Evolutionary conservation across 805 yeast species (phyloP), one percentile per base, ranked within the genome.

Genomic region (Kodamaea sagamina): DNA sequence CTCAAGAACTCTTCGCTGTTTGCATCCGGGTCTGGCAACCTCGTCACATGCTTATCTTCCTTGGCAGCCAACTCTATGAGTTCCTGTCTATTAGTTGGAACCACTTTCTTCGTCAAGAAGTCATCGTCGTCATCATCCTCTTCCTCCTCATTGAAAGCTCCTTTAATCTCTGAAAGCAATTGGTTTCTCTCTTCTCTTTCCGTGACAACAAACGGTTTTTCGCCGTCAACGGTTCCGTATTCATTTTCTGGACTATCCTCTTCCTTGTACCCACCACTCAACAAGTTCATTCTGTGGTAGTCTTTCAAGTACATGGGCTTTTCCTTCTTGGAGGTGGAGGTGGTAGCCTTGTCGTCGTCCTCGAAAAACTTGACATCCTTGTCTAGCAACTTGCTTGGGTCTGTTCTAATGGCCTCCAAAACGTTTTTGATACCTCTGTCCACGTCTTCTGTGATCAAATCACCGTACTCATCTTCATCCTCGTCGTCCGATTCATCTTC

Each of bases 401-500:
- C 82, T 2, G 71, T 71, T 55, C 78, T 81, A 47, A 93, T 75
- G 0, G 96, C 85, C 12, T 68, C 57, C 39, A 93, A 63, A 2
- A 93, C 95, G 32, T 81, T 74, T 40, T 75, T 72, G 51, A 93
- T 82, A 17, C 95, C 95, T 13, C 73, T 63, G 49, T 93, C 97
- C 7, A 93, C 87, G 39, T 86, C 89, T 37, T 80, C 89, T 0
- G 97, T 92, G 41, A 88, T 74, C 39, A 93, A 69, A 22, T 89
- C 96, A 41, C 97, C 99, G 52, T 63, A 83, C 47, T 90, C 97
- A 59, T 93, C 99, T 65, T 92, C 99, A 3, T 82, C 89, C 58
- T 88, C 95, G 0, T 55, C 34, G 11, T 29, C 34, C 4, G 34
- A 29, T 13, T 29, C 24, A 8, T 6, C 6, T 21, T 21, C 24